Evolutionary conservation across 2,329 filamentous ascomycete genomes (phyloP), one percentile per base, ranked within the genome.

Genomic region (Onygenales sp.): DNA sequence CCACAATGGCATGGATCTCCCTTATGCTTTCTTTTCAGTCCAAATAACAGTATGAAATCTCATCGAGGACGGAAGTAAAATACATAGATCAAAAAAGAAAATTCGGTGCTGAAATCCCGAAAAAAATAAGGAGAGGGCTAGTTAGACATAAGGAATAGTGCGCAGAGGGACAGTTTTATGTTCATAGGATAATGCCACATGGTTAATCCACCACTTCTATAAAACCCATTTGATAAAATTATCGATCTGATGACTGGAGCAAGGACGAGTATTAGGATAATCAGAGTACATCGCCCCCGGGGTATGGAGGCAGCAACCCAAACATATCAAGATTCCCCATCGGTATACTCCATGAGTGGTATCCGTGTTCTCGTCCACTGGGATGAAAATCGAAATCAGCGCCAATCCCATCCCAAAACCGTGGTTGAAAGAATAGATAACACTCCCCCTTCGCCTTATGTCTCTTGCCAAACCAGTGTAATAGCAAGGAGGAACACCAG

Each of bases 401-500:
- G 55, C 40, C 45, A 57, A 17, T 5, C 53, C 44, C 14, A 53
- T 40, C 6, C 55, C 53, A 32, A 57, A 11, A 49, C 9, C 9
- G 52, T 50, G 31, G 49, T 54, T 2, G 42, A 51, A 27, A 49
- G 37, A 27, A 58, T 57, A n/a, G 53, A 57, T n/a, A 56, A 37
- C n/a, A 56, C 17, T 61, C 61, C 2, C 54, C 58, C 31, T 52
- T 37, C 21, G 54, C 56, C 51, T 61, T 62, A 13, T 57, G 54
- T 11, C 54, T 54, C 43, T 60, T 60, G 43, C 57, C 59, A 44
- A 62, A 61, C 57, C 59, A 60, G 54, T 61, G 60, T 17, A 61
- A 62, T 55, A 2, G 64, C 65, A 52, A 72, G 67, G 42, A 72
- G 67, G 42, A 69, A 58, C 11, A 63, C 58, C 63, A 72, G 68